Evolutionary conservation across 163 green algal species (phyloP), one percentile per base, ranked within the genome.

Genomic region (Scenedesmus sp.): DNA sequence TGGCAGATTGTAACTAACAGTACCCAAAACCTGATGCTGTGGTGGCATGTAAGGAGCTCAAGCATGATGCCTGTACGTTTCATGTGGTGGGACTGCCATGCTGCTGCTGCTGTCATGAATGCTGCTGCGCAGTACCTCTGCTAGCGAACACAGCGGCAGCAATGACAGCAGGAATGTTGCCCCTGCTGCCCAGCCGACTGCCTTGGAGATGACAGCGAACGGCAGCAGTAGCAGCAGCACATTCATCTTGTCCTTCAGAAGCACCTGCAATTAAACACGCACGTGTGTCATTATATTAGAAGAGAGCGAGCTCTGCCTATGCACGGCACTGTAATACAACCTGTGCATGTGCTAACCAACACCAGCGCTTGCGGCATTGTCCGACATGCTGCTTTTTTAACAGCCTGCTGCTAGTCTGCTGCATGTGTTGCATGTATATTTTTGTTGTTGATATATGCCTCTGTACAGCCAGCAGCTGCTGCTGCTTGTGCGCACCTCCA

Each of bases 171-270:
- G 59, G 76, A 97, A 98, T 3, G 92, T 95, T 66, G 94, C 94
- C 1, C 89, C 93, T 87, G 93, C 89, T 54, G 91, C 77, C 93
- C 93, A 95, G 3, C 56, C 73, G 1, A 77, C 85, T 54, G 60
- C 90, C 1, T 93, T 34, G 4, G 76, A 85, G 7, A 94, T 62
- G 55, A 97, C 88, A 13, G 94, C 95, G 2, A 97, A 79, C 0
- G 94, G 96, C 16, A 96, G 26, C 12, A 93, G 94, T 2, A 95
- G 26, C 85, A 98, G 84, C 67, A 97, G 83, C 3, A 96, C 15
- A 90, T 97, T 98, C 70, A 97, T 88, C 56, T 95, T 95, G 34
- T 90, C 93, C n/a, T 87, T 86, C 1, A 96, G 59, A 77, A 97
- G 90, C 56, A 93, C 87, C 87, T 91, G 73, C 87, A 79, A 0